phyloP scores from a whole-genome alignment of 1,284 basidiomycete species.

The Fomitopsis pinicola region DNA sequence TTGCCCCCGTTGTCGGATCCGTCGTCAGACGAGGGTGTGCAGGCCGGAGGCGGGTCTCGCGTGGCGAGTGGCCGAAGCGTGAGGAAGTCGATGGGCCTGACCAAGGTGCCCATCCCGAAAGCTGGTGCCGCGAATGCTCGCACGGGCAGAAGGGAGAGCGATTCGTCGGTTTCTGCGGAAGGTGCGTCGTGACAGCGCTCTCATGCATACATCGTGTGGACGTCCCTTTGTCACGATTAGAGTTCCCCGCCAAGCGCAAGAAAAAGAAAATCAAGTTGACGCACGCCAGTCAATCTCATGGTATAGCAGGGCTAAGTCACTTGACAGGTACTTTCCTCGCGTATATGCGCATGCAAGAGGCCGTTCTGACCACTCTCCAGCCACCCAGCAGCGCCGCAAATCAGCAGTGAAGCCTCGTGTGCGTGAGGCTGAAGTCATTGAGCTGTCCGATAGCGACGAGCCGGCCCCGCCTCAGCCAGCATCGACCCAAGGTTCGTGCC shows the following conservation, averaged over 20 bases:
- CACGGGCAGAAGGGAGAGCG: not conserved
- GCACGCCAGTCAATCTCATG: not conserved
- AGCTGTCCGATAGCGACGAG: not conserved
- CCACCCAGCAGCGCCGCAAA: not conserved
- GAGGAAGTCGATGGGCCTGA: not conserved
- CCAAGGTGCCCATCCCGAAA: not conserved
- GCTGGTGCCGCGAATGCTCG: not conserved
- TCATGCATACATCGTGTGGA: not conserved
- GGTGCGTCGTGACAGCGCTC: not conserved
- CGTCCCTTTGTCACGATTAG: not conserved
- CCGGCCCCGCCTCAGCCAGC: not conserved
- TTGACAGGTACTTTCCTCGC: not conserved
- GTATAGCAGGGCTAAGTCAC: not conserved
- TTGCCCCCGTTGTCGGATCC: not conserved
- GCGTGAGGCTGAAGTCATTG: not conserved
- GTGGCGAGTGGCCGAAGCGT: not conserved
- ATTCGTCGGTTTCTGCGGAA: not conserved
- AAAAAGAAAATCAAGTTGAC: conserved; percentile 5
- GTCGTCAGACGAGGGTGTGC: not conserved
- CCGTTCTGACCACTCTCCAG: not conserved
- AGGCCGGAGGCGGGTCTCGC: not conserved
- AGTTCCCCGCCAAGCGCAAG: not conserved
- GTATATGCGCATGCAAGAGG: not conserved
- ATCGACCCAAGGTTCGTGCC: not conserved
- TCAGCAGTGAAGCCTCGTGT: not conserved